Conservation (phyloP, 1,284 basidiomycete species). For the Cutaneotrichosporon curvatum region DNA sequence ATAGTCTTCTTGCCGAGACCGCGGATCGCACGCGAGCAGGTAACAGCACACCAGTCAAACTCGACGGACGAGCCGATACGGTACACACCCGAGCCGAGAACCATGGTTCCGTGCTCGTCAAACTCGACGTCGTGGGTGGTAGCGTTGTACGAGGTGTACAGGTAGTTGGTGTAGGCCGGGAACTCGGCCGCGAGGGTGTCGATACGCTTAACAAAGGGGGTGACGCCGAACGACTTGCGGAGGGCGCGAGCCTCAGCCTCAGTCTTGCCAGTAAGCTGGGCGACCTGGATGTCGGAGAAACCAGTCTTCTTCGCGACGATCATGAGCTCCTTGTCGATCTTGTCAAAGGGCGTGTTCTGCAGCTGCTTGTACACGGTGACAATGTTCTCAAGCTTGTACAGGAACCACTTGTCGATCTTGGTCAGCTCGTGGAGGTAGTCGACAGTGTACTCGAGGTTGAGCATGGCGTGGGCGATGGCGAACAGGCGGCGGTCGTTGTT, state of each 20-base stretch:
- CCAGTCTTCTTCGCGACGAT: constrained; percentile 80
- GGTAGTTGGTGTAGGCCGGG: constrained; percentile 98
- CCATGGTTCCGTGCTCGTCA: constrained; percentile 96
- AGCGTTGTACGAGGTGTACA: constrained; percentile 99
- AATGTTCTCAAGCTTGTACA: constrained; percentile 90
- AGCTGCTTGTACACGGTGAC: constrained; percentile 68
- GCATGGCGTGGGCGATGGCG: constrained; percentile 86
- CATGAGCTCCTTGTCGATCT: constrained; percentile 60
- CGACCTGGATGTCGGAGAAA: constrained; percentile 90
- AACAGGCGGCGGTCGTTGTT: constrained; percentile 84
- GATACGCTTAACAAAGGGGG: constrained; percentile 98
- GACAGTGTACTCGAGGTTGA: constrained; percentile 83
- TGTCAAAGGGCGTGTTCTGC: constrained; percentile 62
- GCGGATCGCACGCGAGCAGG: constrained; percentile 85
- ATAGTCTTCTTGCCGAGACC: constrained; percentile 90
- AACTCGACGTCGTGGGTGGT: constrained; percentile 93
- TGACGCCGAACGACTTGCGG: constrained; percentile 80
- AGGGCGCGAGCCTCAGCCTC: constrained; percentile 74
- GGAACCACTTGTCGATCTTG: constrained; percentile 99
- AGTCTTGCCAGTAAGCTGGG: constrained; percentile 60
- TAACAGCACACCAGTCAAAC: constrained; percentile 99
- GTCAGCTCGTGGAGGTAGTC: constrained; percentile 87
- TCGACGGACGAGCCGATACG: constrained; percentile 97
- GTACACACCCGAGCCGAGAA: constrained; percentile 97
- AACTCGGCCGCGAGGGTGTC: constrained; percentile 98